Evolutionary conservation across 2,329 filamentous ascomycete genomes (phyloP).

Genomic region (Malbranchea cinnamomea): DNA sequence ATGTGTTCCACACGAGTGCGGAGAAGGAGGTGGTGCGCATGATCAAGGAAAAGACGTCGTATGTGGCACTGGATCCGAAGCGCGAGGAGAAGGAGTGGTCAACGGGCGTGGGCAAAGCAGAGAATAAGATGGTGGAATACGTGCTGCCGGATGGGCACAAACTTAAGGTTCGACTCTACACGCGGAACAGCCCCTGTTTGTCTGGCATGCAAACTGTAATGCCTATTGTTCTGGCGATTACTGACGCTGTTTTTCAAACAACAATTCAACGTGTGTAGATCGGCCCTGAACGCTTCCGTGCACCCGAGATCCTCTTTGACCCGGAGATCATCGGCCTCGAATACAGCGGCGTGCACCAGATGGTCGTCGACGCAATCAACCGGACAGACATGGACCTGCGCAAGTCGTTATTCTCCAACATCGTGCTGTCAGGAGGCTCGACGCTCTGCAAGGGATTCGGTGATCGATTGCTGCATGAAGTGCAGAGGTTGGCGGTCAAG

Average conservation of each 20-base stretch:
- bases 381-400: slow-evolving; percentile 90
- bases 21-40: slow-evolving; percentile 97
- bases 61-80: slow-evolving; percentile 78
- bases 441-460: slow-evolving; percentile 96
- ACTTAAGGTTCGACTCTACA: slow-evolving; percentile 50
- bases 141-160: slow-evolving; percentile 83
- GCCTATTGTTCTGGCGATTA: neutral
- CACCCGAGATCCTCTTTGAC: slow-evolving; percentile 93
- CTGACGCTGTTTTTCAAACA: too few relatives aligned
- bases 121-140: slow-evolving; percentile 72
- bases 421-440: slow-evolving; percentile 89
- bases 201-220: slow-evolving; percentile 1
- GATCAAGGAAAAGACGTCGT: slow-evolving; percentile 91
- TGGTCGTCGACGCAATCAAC: slow-evolving; percentile 90
- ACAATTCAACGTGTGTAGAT: slow-evolving; percentile 43
- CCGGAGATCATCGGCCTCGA: slow-evolving; percentile 93
- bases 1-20: slow-evolving; percentile 91
- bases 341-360: slow-evolving; percentile 94
- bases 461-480: slow-evolving; percentile 77
- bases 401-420: slow-evolving; percentile 88
- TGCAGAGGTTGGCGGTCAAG: slow-evolving; percentile 87
- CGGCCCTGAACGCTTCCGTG: slow-evolving; percentile 85
- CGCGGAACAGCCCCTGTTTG: too few relatives aligned
- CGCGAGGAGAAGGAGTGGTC: slow-evolving; percentile 96
- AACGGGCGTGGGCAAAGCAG: slow-evolving; percentile 52